Conservation (phyloP, 78 protist genomes). For the Pigoraptor vietnamica region DNA sequence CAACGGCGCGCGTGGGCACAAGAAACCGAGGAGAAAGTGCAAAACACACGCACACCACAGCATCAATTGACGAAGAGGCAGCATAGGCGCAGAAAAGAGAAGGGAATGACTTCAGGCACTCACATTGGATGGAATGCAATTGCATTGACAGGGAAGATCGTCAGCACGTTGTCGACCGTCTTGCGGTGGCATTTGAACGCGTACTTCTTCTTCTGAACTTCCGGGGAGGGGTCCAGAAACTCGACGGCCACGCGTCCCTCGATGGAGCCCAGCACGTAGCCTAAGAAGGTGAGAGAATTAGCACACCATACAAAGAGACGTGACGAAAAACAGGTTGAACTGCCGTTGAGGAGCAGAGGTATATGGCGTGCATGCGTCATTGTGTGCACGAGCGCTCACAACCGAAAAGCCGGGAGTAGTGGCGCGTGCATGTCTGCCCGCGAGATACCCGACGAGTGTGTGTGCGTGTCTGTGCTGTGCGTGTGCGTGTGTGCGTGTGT, state of each 20-base stretch:
- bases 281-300: conserved; percentile 3
- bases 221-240: conserved; percentile 61
- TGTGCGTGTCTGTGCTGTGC: too few species aligned
- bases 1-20: too few species aligned
- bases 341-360: too few species aligned
- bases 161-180: conserved; percentile 25
- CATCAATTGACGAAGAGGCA: neutral
- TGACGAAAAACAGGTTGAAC: too few species aligned
- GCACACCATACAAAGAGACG: too few species aligned
- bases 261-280: conserved; percentile 75
- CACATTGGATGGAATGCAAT: conserved; percentile 82
- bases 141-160: conserved; percentile 88
- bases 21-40: neutral
- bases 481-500: too few species aligned
- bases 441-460: too few species aligned
- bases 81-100: neutral
- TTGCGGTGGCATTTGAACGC: conserved; percentile 92
- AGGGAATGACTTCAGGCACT: neutral
- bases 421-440: too few species aligned
- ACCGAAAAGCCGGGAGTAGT: neutral
- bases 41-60: too few species aligned
- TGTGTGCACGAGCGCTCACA: neutral
- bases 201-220: conserved; percentile 51
- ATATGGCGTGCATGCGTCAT: neutral
- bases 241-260: conserved; percentile 91